phyloP scores from a whole-genome alignment of 208 protist genomes.

The Crithidia fasciculata region DNA sequence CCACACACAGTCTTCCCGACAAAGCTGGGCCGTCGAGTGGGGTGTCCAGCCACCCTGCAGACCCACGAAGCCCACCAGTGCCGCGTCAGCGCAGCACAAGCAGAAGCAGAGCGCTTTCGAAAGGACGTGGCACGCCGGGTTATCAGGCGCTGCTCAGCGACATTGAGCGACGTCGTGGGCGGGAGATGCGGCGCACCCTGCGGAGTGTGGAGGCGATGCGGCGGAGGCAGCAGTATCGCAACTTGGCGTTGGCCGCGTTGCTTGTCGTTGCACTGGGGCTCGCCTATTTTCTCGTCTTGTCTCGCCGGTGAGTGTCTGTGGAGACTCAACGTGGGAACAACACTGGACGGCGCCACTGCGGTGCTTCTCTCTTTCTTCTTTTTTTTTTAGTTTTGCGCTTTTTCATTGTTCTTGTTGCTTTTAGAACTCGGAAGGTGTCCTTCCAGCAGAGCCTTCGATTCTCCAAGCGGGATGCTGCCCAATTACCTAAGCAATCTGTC shows the following conservation, averaged over 20 bases:
- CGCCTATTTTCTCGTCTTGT: not conserved
- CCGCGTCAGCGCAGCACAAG: constrained; percentile 6
- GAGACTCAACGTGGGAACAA: too few relatives aligned
- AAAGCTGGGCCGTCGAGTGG: not conserved
- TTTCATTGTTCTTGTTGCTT: not conserved
- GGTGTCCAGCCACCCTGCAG: not conserved
- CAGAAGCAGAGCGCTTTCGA: not conserved
- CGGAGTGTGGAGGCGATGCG: constrained; percentile 5
- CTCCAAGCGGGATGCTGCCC: not conserved
- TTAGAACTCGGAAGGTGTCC: too few relatives aligned
- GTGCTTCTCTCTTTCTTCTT: too few relatives aligned
- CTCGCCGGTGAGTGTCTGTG: not conserved
- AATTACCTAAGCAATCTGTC: too few relatives aligned
- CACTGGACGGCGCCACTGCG: too few relatives aligned
- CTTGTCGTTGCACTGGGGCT: constrained; percentile 20
- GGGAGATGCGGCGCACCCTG: constrained; percentile 28
- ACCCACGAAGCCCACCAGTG: not conserved
- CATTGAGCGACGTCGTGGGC: constrained; percentile 18
- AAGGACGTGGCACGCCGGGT: not conserved
- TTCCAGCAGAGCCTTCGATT: too few relatives aligned
- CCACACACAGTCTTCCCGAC: constrained; percentile 11
- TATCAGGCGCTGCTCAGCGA: constrained; percentile 20
- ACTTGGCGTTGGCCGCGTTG: constrained; percentile 2
- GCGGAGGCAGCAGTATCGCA: constrained; percentile 1
- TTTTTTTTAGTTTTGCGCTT: not conserved